These are phyloP conservation scores for Poteriospumella lacustris DNA, from an alignment of 108 stramenopile species.

Conservation along the genomic window DNA sequence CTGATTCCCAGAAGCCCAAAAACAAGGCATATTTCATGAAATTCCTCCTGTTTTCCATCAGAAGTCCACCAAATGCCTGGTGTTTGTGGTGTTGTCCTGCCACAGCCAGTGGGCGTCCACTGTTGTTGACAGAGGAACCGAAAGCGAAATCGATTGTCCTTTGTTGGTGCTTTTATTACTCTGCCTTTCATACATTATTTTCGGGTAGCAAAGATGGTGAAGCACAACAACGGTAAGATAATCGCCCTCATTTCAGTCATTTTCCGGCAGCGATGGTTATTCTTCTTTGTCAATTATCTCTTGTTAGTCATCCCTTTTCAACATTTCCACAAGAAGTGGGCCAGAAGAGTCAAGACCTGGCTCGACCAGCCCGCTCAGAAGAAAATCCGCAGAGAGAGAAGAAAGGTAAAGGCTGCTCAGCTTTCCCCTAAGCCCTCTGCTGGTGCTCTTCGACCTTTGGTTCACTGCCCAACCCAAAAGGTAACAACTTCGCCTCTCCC, in stretches of 20 bases:
- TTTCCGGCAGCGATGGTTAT: not conserved
- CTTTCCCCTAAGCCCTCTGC: conserved; percentile 87
- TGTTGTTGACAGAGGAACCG: too few relatives aligned
- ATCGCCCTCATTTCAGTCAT: too few relatives aligned
- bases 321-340: conserved; percentile 94
- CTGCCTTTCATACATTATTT: not conserved
- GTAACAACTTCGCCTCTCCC: too few relatives aligned
- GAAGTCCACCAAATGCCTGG: too few relatives aligned
- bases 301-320: conserved; percentile 78
- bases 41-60: too few relatives aligned
- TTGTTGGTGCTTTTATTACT: too few relatives aligned
- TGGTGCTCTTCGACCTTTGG: conserved; percentile 78
- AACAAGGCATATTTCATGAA: too few relatives aligned
- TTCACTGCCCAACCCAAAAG: conserved; percentile 85
- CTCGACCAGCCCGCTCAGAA: conserved; percentile 94
- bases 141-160: too few relatives aligned
- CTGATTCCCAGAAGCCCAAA: too few relatives aligned
- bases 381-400: conserved; percentile 78
- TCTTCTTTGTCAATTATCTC: not conserved
- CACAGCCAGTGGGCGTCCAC: too few relatives aligned
- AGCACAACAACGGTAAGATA: conserved; percentile 89
- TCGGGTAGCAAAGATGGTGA: conserved; percentile 61
- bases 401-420: conserved; percentile 88
- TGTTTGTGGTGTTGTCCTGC: too few relatives aligned
- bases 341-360: conserved; percentile 60